Conservation (phyloP, 495 filamentous ascomycete genomes). For the Lichina pygmaea region DNA sequence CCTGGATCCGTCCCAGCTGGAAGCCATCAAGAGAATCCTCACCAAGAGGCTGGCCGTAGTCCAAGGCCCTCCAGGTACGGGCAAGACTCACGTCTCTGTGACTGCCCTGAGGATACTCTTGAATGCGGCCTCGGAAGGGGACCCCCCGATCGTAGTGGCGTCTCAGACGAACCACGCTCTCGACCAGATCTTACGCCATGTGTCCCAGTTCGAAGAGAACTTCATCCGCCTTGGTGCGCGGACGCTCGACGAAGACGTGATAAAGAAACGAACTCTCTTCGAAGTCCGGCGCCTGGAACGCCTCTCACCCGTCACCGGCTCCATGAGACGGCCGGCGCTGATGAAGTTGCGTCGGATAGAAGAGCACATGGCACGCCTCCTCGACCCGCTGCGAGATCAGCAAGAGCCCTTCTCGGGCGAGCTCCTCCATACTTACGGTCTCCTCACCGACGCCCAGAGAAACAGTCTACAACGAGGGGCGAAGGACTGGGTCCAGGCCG, state of each 20-base stretch:
- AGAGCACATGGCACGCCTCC: conserved; percentile 17
- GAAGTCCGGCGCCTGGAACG: conserved; percentile 20
- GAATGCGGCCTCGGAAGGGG: conserved; percentile 23
- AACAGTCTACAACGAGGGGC: conserved; percentile 29
- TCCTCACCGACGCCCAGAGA: conserved; percentile 35
- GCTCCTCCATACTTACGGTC: conserved; percentile 21
- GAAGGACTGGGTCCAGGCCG: conserved; percentile 20
- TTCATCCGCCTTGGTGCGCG: conserved; percentile 61
- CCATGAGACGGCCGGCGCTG: conserved; percentile 10
- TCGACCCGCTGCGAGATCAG: conserved; percentile 17
- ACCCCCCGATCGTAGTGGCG: conserved; percentile 51
- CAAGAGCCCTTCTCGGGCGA: conserved; percentile 14
- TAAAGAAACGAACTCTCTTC: conserved; percentile 37
- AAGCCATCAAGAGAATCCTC: conserved; percentile 40
- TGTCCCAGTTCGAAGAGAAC: conserved; percentile 33
- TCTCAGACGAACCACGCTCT: conserved; percentile 88
- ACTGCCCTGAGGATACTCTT: conserved; percentile 42
- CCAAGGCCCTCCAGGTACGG: conserved; percentile 81
- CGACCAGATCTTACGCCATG: conserved; percentile 51
- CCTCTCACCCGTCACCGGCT: conserved; percentile 7
- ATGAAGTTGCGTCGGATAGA: conserved; percentile 18
- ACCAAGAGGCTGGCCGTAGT: conserved; percentile 51
- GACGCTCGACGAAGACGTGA: conserved; percentile 33
- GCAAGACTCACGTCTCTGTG: conserved; percentile 61
- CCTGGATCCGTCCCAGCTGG: conserved; percentile 43